phyloP scores from a whole-genome alignment of 768 basidiomycete species.

The Rhizopogon vulgaris region DNA sequence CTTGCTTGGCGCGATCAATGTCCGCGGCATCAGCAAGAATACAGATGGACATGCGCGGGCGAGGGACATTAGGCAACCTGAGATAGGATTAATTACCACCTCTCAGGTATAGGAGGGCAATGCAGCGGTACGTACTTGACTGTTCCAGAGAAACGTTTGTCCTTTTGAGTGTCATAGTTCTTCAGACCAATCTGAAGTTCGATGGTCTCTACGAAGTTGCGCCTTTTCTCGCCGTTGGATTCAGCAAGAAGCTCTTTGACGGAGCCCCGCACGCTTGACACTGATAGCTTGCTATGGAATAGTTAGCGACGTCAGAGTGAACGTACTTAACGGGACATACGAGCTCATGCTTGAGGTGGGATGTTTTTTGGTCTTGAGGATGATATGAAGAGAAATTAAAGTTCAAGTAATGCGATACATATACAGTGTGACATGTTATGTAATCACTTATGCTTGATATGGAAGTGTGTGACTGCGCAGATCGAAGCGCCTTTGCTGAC shows the following conservation, averaged over 20 bases:
- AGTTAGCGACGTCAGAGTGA: not conserved
- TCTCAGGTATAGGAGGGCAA: not conserved
- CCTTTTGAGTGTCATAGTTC: conserved; percentile 99
- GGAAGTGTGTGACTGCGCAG: conserved; percentile 4
- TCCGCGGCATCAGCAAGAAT: conserved; percentile 99
- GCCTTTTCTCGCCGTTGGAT: conserved; percentile 81
- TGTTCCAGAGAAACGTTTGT: conserved; percentile 99
- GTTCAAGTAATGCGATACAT: conserved; percentile 26
- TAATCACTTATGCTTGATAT: not conserved
- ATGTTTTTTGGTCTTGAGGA: conserved; percentile 12
- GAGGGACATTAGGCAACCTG: conserved; percentile 94
- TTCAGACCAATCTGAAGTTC: conserved; percentile 96
- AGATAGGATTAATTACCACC: conserved; percentile 5
- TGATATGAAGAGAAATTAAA: conserved; percentile 17
- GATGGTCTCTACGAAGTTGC: conserved; percentile 94
- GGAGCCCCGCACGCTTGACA: conserved; percentile 99
- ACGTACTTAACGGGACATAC: not conserved
- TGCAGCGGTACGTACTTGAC: conserved; percentile 62
- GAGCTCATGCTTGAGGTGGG: conserved; percentile 26
- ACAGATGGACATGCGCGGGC: conserved; percentile 98
- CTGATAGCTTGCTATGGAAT: conserved; percentile 80
- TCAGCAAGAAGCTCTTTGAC: conserved; percentile 86
- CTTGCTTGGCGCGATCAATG: conserved; percentile 97
- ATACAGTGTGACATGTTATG: conserved; percentile 30
- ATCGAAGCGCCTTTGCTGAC: not conserved